Base-by-base conservation (phyloP, 2,329 filamentous ascomycete genomes). In the Colletotrichum tanaceti region DNA sequence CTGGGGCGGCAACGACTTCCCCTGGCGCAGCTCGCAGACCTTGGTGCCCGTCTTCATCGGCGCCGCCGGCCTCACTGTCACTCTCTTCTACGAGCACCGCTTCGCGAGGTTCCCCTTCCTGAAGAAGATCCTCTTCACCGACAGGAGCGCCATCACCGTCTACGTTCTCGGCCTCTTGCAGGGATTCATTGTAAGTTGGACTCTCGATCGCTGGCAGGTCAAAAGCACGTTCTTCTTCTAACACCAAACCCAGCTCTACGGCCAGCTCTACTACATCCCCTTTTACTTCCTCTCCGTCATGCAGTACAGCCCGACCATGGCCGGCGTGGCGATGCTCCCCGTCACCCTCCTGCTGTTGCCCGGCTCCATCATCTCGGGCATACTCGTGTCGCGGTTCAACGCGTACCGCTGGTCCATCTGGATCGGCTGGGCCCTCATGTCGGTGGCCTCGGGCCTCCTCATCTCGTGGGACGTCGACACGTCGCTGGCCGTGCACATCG, bases 11-110 rank as follows among this genome's bases (percentile, higher is more conserved):
- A 77, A 80, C 2, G 75, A 80, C 49, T 79, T 80, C 52, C 68
- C 79, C 0, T 86, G 84, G 84, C 72, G 74, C 2, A 79, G 78
- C 50, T 75, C 73, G 14, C 73, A 77, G 16, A 78, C 82, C 2
- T 47, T 86, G 3, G 76, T 76, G 0, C 84, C 84, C 0, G 73
- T 87, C 18, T 65, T 85, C 2, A 66, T 85, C 2, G 83, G 84
- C 0, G 24, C 80, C 0, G 41, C 77, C 2, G 82, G 82, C 11
- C 70, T 85, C 2, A 60, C 77, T 1, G 67, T 72, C 0, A 80
- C 84, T 35, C 65, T 76, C 5, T 44, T 78, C 5, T 85, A 79
- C 75, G 81, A 84, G 70, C 68, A 70, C 5, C 72, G 71, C 44
- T 70, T 72, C 11, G 78, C 79, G 0, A 71, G 64, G 6, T 71